Conservation (phyloP, 805 yeast genomes). For the Ascoidea asiatica region DNA sequence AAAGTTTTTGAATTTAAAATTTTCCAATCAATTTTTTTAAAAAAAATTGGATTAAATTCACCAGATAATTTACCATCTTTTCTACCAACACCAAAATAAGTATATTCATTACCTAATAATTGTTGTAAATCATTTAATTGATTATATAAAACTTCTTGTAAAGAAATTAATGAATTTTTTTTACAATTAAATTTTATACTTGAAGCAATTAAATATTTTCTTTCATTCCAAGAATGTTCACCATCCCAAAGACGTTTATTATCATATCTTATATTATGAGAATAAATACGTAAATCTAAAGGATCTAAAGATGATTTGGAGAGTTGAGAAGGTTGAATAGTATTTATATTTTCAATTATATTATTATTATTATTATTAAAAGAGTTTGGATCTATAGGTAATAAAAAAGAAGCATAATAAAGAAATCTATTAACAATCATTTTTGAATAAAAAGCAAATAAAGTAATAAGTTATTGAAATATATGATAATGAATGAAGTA, state of each 20-base stretch:
- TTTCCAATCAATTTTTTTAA: conserved; percentile 22
- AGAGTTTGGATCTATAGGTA: neutral
- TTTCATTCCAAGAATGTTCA: conserved; percentile 31
- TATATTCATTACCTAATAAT: conserved; percentile 23
- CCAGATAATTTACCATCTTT: conserved; percentile 36
- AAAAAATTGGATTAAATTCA: conserved; percentile 37
- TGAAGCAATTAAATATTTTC: conserved; percentile 24
- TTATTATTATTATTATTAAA: too few species aligned
- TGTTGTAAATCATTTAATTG: conserved; percentile 31
- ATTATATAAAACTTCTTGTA: conserved; percentile 34
- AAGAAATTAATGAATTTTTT: conserved; percentile 24
- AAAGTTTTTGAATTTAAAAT: conserved; percentile 27
- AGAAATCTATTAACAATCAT: neutral
- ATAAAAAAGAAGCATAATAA: neutral
- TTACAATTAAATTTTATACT: conserved; percentile 27
- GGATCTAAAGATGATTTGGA: neutral
- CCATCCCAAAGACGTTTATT: conserved; percentile 20
- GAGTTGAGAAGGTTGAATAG: neutral
- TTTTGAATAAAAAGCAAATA: neutral
- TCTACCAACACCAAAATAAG: conserved; percentile 36
- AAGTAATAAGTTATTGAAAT: neutral
- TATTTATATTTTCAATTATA: too few species aligned
- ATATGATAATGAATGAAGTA: neutral
- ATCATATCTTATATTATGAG: conserved; percentile 33
- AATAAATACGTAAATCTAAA: conserved; percentile 16